Evolutionary conservation across 2,329 filamentous ascomycete species (phyloP).

Genomic region (Ophiostoma novo-ulmi): DNA sequence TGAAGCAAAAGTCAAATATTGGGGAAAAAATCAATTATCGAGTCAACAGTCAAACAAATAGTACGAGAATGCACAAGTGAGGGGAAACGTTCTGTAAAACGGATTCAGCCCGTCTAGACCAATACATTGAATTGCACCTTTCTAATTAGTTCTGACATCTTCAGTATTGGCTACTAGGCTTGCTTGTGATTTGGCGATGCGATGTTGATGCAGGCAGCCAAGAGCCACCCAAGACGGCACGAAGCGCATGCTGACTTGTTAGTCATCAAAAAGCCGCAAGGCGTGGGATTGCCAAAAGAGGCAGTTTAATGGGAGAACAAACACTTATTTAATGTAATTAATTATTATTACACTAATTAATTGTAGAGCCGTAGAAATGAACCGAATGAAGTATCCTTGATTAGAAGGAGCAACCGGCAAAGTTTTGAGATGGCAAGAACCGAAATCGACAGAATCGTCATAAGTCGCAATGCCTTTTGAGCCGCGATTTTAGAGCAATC

Average conservation of each 20-base stretch:
- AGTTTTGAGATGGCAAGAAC: background rate
- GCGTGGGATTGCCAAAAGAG: conserved; percentile 5
- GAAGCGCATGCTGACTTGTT: background rate
- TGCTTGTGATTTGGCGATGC: background rate
- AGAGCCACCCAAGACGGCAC: background rate
- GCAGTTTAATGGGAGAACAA: background rate
- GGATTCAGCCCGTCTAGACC: background rate
- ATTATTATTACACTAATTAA: background rate
- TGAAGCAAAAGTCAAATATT: background rate
- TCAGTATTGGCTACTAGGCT: background rate
- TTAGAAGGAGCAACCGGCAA: background rate
- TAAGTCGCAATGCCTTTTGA: conserved; percentile 9
- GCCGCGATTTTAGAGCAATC: background rate
- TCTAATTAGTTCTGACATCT: background rate
- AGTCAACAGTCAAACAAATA: background rate
- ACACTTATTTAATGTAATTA: background rate
- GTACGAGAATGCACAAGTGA: background rate
- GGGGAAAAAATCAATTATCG: background rate
- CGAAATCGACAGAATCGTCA: background rate
- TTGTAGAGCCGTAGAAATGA: background rate
- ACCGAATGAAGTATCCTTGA: too few species aligned
- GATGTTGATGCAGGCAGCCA: background rate
- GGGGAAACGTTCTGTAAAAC: background rate
- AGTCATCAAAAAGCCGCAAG: background rate
- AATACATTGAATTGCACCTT: conserved; percentile 1